These are phyloP conservation scores for Auxenochlorella protothecoides DNA, from an alignment of 139 green algal genomes.

Conservation along the genomic window DNA sequence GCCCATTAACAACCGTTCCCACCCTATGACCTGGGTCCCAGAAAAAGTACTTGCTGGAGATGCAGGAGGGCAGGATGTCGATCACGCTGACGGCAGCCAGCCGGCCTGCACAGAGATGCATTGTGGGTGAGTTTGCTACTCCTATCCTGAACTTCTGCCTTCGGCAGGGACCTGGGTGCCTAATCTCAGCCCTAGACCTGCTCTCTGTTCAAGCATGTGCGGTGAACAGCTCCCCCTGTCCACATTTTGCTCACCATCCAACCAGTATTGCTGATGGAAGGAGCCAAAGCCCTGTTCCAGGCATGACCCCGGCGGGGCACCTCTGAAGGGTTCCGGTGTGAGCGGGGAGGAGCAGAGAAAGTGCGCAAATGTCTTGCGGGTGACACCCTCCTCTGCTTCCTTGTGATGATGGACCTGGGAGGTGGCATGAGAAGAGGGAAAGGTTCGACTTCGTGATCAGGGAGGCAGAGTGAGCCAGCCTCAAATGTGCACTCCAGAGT, in stretches of 20 bases:
- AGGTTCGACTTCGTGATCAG: too few species aligned
- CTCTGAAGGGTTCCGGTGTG: too few species aligned
- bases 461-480: too few species aligned
- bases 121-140: neutral
- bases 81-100: slow-evolving; percentile 88
- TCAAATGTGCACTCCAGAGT: too few species aligned
- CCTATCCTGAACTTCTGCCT: neutral
- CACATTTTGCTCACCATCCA: slow-evolving; percentile 49
- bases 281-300: slow-evolving; percentile 49
- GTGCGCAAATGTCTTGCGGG: slow-evolving; percentile 31
- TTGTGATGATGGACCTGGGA: slow-evolving; percentile 32
- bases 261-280: slow-evolving; percentile 93
- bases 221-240: too few species aligned
- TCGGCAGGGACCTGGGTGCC: too few species aligned
- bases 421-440: too few species aligned
- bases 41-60: slow-evolving; percentile 89
- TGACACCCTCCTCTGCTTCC: slow-evolving; percentile 36
- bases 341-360: slow-evolving; percentile 75
- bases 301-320: too few species aligned
- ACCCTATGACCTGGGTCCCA: slow-evolving; percentile 62
- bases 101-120: slow-evolving; percentile 9
- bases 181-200: too few species aligned
- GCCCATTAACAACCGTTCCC: neutral
- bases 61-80: slow-evolving; percentile 74
- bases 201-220: too few species aligned